Evolutionary conservation across 768 basidiomycete genomes (phyloP).

Genomic region (Peribolospora kevripleyi): DNA sequence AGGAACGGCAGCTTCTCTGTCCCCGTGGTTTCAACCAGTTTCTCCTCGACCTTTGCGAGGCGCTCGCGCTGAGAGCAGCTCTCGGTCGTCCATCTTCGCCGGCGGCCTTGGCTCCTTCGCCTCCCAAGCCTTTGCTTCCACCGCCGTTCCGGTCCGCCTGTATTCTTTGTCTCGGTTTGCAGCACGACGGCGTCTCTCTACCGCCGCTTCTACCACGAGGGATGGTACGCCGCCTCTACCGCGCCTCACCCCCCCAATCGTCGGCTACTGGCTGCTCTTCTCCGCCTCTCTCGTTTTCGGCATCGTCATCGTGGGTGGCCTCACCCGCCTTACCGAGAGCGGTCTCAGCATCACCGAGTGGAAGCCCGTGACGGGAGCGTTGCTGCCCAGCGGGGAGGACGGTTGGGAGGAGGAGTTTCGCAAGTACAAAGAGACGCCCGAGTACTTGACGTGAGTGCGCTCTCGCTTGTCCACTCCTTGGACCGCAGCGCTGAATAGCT

Average conservation of each 20-base stretch:
- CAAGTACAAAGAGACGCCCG: conserved; percentile 83
- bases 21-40: too few relatives aligned
- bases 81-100: too few relatives aligned
- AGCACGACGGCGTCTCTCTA: neutral
- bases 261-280: conserved; percentile 45
- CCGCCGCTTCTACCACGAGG: neutral
- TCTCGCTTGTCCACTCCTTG: neutral
- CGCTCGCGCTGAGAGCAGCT: too few relatives aligned
- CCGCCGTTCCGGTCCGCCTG: conserved; percentile 28
- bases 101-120: conserved; percentile 20
- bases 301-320: conserved; percentile 82
- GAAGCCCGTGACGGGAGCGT: conserved; percentile 67
- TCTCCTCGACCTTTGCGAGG: too few relatives aligned
- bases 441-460: conserved; percentile 64
- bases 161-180: neutral
- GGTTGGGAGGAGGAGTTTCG: conserved; percentile 76
- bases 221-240: neutral
- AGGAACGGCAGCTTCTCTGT: too few relatives aligned
- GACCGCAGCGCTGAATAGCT: neutral
- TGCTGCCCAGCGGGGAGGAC: conserved; percentile 50
- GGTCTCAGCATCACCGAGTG: conserved; percentile 97
- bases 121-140: conserved; percentile 43
- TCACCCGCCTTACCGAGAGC: conserved; percentile 90
- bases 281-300: conserved; percentile 70
- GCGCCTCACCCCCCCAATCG: conserved; percentile 9